Evolutionary conservation across 345 rosid genomes (phyloP), one percentile per base, ranked within the genome.

Genomic region (Gossypium sturtianum): DNA sequence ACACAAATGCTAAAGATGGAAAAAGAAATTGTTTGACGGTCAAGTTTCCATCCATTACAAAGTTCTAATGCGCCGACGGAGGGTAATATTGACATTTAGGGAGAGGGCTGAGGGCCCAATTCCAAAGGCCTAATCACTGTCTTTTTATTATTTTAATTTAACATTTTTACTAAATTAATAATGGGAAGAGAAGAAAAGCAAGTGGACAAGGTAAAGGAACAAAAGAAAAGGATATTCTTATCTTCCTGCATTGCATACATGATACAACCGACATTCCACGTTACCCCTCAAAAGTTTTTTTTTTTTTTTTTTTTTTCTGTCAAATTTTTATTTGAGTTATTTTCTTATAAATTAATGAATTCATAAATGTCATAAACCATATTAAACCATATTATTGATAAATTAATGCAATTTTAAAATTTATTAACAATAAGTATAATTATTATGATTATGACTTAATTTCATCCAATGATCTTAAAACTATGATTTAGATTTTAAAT

Each of bases 171-270:
- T 67, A 13, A 11, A 47, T 11, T 45, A 78, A 71, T 69, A 1
- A 44, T 59, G 58, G 25, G 3, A 34, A 62, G 2, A 62, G 49
- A 22, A 15, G 73, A 72, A 56, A 56, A 56, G 12, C 45, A 47
- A 11, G 41, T 22, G 5, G 70, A 66, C 75, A 69, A 60, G 47
- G 25, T 58, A 68, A 49, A 41, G 43, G 52, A 44, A 62, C 75
- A 52, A 68, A 53, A 19, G 66, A 78, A 78, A 56, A 56, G 60
- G 20, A 56, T 78, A 78, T 74, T 52, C 75, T 53, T 44, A 74
- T 25, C 27, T 62, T 74, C 47, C 19, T 52, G 41, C 38, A 16
- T 41, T 61, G 41, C 38, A 16, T 20, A 19, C 12, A 2, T 2
- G 17, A 48, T 48, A 48, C 15, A 68, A 61, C 74, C 71, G 81